Conservation (phyloP, 768 basidiomycete species). For the Pisolithus microcarpus region DNA sequence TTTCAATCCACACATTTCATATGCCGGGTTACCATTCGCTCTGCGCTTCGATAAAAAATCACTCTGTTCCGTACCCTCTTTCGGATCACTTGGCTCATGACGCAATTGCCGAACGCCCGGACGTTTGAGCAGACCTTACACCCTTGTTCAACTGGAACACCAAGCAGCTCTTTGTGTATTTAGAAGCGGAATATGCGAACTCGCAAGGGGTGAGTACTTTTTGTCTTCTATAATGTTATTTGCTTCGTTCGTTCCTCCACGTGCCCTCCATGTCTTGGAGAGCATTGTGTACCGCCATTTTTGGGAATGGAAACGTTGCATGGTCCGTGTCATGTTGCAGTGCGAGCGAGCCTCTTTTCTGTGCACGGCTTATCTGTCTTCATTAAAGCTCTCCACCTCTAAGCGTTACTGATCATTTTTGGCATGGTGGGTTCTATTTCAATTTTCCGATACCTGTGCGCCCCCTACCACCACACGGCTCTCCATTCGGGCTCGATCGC, state of each 20-base stretch:
- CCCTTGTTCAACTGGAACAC: slow-evolving; percentile 94
- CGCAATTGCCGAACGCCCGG: neutral
- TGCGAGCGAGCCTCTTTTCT: neutral
- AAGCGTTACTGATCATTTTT: neutral
- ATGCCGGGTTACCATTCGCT: too few species aligned
- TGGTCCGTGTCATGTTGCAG: too few species aligned
- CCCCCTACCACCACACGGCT: too few species aligned
- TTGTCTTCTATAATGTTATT: neutral
- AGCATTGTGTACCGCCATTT: too few species aligned
- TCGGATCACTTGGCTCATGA: too few species aligned
- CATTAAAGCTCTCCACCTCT: neutral
- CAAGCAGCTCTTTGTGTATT: slow-evolving; percentile 87
- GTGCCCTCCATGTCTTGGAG: neutral
- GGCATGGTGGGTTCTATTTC: neutral
- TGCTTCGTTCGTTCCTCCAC: neutral
- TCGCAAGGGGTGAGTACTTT: slow-evolving; percentile 54
- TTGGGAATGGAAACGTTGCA: too few species aligned
- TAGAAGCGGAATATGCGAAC: slow-evolving; percentile 78
- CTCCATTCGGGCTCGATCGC: slow-evolving; percentile 1
- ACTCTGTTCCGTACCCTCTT: too few species aligned
- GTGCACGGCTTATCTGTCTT: neutral
- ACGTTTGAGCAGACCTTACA: slow-evolving; percentile 50
- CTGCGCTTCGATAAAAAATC: too few species aligned
- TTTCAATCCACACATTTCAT: too few species aligned
- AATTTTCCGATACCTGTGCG: neutral